A percentile compares a stretch with the other conserved stretches of the same genome.
Conservation (phyloP, 1,284 basidiomycete species). For the Filobasidium uniguttulatum region DNA sequence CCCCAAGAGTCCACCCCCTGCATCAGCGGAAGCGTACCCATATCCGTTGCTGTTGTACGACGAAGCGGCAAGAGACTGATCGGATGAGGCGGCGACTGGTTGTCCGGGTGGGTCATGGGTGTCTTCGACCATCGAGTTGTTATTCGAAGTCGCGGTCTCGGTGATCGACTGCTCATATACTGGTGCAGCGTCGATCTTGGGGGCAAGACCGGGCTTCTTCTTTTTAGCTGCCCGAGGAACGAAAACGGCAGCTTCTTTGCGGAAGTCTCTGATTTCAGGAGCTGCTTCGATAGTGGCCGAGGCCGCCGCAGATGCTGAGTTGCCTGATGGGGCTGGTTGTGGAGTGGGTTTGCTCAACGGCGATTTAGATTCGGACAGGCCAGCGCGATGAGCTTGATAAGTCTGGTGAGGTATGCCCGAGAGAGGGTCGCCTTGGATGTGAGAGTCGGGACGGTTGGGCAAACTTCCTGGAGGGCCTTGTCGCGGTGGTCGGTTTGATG, state of each 20-base stretch:
- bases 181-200: conserved; percentile 28
- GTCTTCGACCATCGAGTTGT: conserved; percentile 19
- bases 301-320: conserved; percentile 20
- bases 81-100: background rate
- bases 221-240: conserved; percentile 47
- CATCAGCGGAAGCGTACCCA: background rate
- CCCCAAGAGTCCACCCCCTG: conserved; percentile 28
- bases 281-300: conserved; percentile 61
- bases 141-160: too few relatives aligned
- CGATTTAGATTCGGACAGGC: conserved; percentile 21
- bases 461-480: conserved; percentile 1
- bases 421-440: conserved; percentile 32
- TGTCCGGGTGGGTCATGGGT: background rate
- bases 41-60: background rate
- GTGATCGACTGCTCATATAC: too few relatives aligned
- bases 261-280: conserved; percentile 73
- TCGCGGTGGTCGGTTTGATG: conserved; percentile 10
- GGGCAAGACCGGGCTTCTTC: conserved; percentile 19
- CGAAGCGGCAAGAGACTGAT: background rate
- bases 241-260: conserved; percentile 81
- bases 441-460: conserved; percentile 8
- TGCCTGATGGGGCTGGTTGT: too few relatives aligned
- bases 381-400: conserved; percentile 29
- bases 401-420: conserved; percentile 29
- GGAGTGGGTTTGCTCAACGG: conserved; percentile 20